Evolutionary conservation across 495 filamentous ascomycete genomes (phyloP).

Genomic region (Xylaria acuta): DNA sequence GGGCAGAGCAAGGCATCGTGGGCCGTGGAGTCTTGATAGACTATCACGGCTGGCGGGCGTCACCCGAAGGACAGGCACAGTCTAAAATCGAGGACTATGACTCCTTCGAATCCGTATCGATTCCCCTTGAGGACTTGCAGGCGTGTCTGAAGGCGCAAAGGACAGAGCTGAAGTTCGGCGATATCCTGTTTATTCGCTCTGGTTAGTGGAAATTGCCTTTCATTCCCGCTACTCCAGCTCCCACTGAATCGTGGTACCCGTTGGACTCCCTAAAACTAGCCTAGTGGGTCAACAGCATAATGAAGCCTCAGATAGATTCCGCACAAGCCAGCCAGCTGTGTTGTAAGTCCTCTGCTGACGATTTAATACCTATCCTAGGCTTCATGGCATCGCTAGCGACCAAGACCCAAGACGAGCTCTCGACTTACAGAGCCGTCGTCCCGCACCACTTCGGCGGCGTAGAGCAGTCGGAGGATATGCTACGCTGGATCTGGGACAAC

Average conservation of each 20-base stretch:
- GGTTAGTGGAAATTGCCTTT: constrained; percentile 34
- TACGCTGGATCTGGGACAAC: constrained; percentile 51
- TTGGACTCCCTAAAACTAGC: not conserved
- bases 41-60: constrained; percentile 58
- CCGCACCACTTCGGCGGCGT: constrained; percentile 57
- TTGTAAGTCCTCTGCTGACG: not conserved
- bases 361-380: constrained; percentile 33
- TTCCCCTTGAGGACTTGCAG: constrained; percentile 53
- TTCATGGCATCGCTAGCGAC: constrained; percentile 49
- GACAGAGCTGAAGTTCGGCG: constrained; percentile 58
- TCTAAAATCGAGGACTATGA: constrained; percentile 41
- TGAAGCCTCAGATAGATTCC: not conserved
- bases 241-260: not conserved
- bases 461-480: constrained; percentile 52
- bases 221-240: not conserved
- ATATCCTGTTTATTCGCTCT: constrained; percentile 60
- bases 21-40: constrained; percentile 66
- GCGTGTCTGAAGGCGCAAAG: constrained; percentile 54
- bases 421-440: constrained; percentile 36
- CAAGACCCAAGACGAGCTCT: constrained; percentile 42
- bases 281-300: not conserved
- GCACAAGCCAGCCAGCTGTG: too few relatives aligned
- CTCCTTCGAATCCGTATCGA: constrained; percentile 49
- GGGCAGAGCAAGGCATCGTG: constrained; percentile 60
- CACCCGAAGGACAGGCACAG: constrained; percentile 28